phyloP scores from a whole-genome alignment of 2,329 filamentous ascomycete species.

The Nakataea oryzae region DNA sequence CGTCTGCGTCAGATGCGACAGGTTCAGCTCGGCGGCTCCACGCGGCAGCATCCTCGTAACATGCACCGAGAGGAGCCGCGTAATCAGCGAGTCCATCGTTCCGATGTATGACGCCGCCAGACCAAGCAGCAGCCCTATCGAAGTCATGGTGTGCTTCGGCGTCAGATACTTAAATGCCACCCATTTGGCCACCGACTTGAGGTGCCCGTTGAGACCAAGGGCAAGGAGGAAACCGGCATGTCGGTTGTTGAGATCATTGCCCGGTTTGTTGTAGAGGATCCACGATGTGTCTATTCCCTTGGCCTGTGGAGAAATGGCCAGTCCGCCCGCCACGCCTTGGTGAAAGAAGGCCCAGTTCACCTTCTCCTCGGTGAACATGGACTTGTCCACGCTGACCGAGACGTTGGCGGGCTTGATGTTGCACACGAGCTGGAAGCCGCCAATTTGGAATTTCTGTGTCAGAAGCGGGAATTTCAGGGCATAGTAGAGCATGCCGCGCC shows the following conservation, averaged over 20 bases:
- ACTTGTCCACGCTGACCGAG: constrained; percentile 85
- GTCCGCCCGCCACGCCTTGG: constrained; percentile 82
- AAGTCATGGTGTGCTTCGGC: constrained; percentile 98
- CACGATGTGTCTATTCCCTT: constrained; percentile 96
- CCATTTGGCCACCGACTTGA: constrained; percentile 95
- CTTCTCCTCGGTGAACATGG: constrained; percentile 84
- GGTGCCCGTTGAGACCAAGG: constrained; percentile 83
- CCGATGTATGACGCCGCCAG: constrained; percentile 89
- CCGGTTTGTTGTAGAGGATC: constrained; percentile 96
- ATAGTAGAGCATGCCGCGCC: constrained; percentile 80
- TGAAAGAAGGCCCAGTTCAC: constrained; percentile 99
- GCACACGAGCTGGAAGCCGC: constrained; percentile 86
- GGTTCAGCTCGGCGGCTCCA: constrained; percentile 85
- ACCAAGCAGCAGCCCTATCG: constrained; percentile 85
- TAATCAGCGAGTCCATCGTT: constrained; percentile 95
- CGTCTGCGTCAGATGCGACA: constrained; percentile 88
- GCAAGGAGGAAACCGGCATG: constrained; percentile 91
- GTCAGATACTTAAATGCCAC: constrained; percentile 99
- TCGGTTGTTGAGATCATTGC: constrained; percentile 79
- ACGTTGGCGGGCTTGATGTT: constrained; percentile 87
- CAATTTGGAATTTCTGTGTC: constrained; percentile 83
- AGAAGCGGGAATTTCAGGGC: constrained; percentile 78
- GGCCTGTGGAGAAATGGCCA: constrained; percentile 81
- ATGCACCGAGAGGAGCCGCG: constrained; percentile 85
- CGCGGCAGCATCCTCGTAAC: constrained; percentile 88